These are phyloP conservation scores for Cardamine occulta DNA, from an alignment of 345 rosid species.

Conservation along the genomic window DNA sequence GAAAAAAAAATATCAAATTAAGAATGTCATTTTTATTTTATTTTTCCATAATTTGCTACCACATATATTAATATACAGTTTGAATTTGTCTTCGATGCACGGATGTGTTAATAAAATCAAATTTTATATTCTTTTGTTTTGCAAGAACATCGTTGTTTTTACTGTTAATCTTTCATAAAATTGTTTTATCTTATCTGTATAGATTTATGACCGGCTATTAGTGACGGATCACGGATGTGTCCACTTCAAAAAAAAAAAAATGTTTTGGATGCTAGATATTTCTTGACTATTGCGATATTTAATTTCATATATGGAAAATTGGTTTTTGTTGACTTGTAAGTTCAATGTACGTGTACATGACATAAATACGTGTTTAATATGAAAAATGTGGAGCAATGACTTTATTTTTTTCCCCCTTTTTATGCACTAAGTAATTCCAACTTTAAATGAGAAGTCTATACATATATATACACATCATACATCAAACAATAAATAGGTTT, in stretches of 20 bases:
- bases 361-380: constrained; percentile 26
- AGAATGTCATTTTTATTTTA: neutral
- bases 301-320: constrained; percentile 13
- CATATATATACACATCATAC: constrained; percentile 34
- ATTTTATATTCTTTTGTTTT: constrained; percentile 3
- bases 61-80: constrained; percentile 7
- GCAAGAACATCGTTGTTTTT: neutral
- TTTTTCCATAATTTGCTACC: neutral
- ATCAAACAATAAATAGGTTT: constrained; percentile 43
- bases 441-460: constrained; percentile 10
- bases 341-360: constrained; percentile 37
- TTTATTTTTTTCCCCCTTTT: neutral
- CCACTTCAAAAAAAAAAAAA: neutral
- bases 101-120: constrained; percentile 5
- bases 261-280: constrained; percentile 4
- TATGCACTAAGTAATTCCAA: constrained; percentile 7
- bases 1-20: neutral
- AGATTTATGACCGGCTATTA: constrained; percentile 5
- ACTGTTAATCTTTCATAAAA: constrained; percentile 5
- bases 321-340: constrained; percentile 39
- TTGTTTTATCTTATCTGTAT: neutral
- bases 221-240: constrained; percentile 22
- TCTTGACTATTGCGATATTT: constrained; percentile 22
- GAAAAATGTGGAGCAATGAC: constrained; percentile 42
- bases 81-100: constrained; percentile 5